These are phyloP conservation scores for Fusarium zealandicum DNA, from an alignment of 2,329 filamentous ascomycete genomes.

Conservation along the genomic window DNA sequence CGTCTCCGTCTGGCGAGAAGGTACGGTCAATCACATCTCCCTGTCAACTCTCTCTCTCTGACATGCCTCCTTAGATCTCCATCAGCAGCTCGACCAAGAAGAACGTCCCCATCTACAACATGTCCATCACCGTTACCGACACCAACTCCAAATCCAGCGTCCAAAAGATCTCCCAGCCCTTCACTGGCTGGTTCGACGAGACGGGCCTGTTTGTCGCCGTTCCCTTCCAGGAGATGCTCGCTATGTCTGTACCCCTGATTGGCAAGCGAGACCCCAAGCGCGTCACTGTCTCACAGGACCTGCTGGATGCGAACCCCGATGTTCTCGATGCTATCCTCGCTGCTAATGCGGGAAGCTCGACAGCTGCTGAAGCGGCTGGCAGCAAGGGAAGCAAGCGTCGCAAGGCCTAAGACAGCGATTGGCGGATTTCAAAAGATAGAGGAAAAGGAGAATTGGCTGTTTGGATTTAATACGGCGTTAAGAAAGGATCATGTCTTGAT, in stretches of 20 bases:
- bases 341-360: slow-evolving; percentile 43
- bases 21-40: slow-evolving; percentile 57
- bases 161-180: slow-evolving; percentile 67
- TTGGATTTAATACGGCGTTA: slow-evolving; percentile 30
- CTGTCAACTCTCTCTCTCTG: slow-evolving; percentile 16
- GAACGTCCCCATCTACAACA: slow-evolving; percentile 79
- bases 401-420: slow-evolving; percentile 47
- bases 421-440: not conserved
- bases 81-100: slow-evolving; percentile 79
- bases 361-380: slow-evolving; percentile 46
- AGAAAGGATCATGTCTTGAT: slow-evolving; percentile 21
- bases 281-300: slow-evolving; percentile 49
- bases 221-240: slow-evolving; percentile 82
- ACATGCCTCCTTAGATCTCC: slow-evolving; percentile 63
- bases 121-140: slow-evolving; percentile 66
- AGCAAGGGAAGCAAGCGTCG: slow-evolving; percentile 56
- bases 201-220: slow-evolving; percentile 74
- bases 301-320: slow-evolving; percentile 52
- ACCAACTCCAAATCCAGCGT: slow-evolving; percentile 51
- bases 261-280: slow-evolving; percentile 71
- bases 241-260: slow-evolving; percentile 70
- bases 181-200: slow-evolving; percentile 79
- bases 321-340: slow-evolving; percentile 58
- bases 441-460: slow-evolving; percentile 8
- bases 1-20: slow-evolving; percentile 69